Evolutionary conservation across 2,329 filamentous ascomycete species (phyloP).

Genomic region (Apiospora sp.): DNA sequence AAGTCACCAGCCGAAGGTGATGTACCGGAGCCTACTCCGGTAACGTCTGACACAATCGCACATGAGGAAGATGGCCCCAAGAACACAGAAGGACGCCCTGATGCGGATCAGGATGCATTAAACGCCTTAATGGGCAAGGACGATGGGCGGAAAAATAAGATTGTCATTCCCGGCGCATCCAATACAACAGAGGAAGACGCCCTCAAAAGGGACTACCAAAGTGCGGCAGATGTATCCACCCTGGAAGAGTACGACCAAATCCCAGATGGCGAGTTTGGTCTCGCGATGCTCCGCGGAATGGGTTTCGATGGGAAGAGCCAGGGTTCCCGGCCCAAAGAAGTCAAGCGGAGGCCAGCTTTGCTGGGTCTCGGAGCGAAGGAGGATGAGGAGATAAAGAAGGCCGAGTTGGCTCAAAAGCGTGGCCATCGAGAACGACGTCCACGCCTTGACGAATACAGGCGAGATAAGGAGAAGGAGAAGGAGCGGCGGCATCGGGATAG

Average conservation of each 20-base stretch:
- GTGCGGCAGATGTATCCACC: constrained; percentile 77
- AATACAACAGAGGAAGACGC: constrained; percentile 68
- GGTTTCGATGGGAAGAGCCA: constrained; percentile 82
- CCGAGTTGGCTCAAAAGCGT: constrained; percentile 59
- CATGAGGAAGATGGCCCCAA: constrained; percentile 27
- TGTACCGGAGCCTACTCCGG: neutral
- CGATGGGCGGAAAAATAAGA: constrained; percentile 51
- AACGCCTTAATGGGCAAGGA: constrained; percentile 70
- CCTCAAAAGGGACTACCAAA: constrained; percentile 73
- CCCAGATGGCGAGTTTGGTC: constrained; percentile 94
- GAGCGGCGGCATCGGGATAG: constrained; percentile 50
- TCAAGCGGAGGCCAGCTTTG: constrained; percentile 78
- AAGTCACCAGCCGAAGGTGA: constrained; percentile 31
- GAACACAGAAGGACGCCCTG: constrained; percentile 27
- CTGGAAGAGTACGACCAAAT: constrained; percentile 87
- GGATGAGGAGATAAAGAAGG: constrained; percentile 74
- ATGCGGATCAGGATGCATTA: constrained; percentile 64
- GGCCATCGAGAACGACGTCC: constrained; percentile 49
- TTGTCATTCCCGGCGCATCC: constrained; percentile 56
- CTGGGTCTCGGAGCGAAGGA: constrained; percentile 91
- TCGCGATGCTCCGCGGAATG: constrained; percentile 89
- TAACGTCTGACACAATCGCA: constrained; percentile 26
- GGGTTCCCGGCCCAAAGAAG: constrained; percentile 62
- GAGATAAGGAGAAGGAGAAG: constrained; percentile 53
- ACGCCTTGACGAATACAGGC: constrained; percentile 59